Percentiles rank a stretch among this genome's conserved stretches.
These are phyloP conservation scores for Epichloe brachyelytri DNA, from an alignment of 2,329 filamentous ascomycete genomes.

Conservation along the genomic window DNA sequence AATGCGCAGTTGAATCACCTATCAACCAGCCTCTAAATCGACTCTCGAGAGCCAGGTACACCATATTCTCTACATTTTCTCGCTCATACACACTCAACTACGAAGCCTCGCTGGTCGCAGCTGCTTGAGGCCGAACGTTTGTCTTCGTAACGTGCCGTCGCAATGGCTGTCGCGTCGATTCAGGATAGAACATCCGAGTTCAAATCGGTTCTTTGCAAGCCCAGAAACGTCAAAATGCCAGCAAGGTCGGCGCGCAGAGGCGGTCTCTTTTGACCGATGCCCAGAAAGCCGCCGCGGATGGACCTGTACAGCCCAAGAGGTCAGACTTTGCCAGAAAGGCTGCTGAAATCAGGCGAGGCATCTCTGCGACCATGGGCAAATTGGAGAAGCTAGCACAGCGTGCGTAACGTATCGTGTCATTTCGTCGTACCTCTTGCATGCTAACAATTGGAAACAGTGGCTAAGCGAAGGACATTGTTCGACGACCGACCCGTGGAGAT, in stretches of 20 bases:
- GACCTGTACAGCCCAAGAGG: slow-evolving; percentile 42
- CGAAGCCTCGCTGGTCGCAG: slow-evolving; percentile 24
- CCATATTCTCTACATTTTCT: neutral
- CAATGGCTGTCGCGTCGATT: slow-evolving; percentile 61
- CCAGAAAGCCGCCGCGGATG: slow-evolving; percentile 52
- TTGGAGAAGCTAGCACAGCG: slow-evolving; percentile 81
- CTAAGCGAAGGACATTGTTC: slow-evolving; percentile 93
- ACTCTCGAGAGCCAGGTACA: neutral
- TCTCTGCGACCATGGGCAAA: slow-evolving; percentile 87
- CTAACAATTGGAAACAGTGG: slow-evolving; percentile 40
- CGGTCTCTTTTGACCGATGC: slow-evolving; percentile 66
- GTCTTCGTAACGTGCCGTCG: slow-evolving; percentile 7
- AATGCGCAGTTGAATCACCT: neutral
- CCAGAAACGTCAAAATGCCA: slow-evolving; percentile 63
- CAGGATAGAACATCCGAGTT: slow-evolving; percentile 97
- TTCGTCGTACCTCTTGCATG: neutral
- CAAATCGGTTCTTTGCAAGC: slow-evolving; percentile 80
- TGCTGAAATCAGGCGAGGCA: slow-evolving; percentile 82
- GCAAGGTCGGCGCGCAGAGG: slow-evolving; percentile 66
- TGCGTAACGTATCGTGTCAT: slow-evolving; percentile 25
- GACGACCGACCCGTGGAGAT: slow-evolving; percentile 95
- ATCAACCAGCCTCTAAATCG: neutral
- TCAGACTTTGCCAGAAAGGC: slow-evolving; percentile 91
- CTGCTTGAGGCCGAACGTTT: slow-evolving; percentile 5
- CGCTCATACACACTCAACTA: neutral